phyloP scores from a whole-genome alignment of 2,329 filamentous ascomycete species.

The Dactylellina haptotyla region DNA sequence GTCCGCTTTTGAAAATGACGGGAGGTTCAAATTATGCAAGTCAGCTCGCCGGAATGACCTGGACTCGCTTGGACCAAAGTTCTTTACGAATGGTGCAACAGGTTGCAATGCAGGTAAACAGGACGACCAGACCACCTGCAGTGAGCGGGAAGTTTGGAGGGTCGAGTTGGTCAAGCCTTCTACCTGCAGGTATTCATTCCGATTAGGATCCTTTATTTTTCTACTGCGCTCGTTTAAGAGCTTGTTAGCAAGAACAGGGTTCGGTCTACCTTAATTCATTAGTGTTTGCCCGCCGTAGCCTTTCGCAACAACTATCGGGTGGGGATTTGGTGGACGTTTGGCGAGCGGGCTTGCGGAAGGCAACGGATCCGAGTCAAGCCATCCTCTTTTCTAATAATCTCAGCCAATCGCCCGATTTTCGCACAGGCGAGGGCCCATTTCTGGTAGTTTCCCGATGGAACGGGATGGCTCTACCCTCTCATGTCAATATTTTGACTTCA shows the following conservation, averaged over 20 bases:
- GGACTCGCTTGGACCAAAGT: conserved; percentile 3
- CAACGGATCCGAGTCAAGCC: conserved; percentile 18
- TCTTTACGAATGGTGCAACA: neutral
- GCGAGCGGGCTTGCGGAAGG: conserved; percentile 5
- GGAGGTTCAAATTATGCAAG: conserved; percentile 33
- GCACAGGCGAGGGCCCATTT: neutral
- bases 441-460: neutral
- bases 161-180: too few relatives aligned
- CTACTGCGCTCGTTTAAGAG: too few relatives aligned
- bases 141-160: neutral
- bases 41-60: conserved; percentile 19
- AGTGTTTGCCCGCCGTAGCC: too few relatives aligned
- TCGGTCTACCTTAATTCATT: too few relatives aligned
- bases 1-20: conserved; percentile 15
- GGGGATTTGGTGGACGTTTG: too few relatives aligned
- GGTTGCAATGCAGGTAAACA: neutral
- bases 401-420: conserved; percentile 6
- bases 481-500: neutral
- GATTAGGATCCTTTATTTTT: neutral
- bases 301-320: too few relatives aligned
- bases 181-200: too few relatives aligned
- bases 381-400: neutral
- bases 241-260: too few relatives aligned
- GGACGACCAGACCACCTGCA: too few relatives aligned
- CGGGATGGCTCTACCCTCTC: neutral